Evolutionary conservation across 345 rosid genomes (phyloP).

Genomic region (Moricandia moricandioides): DNA sequence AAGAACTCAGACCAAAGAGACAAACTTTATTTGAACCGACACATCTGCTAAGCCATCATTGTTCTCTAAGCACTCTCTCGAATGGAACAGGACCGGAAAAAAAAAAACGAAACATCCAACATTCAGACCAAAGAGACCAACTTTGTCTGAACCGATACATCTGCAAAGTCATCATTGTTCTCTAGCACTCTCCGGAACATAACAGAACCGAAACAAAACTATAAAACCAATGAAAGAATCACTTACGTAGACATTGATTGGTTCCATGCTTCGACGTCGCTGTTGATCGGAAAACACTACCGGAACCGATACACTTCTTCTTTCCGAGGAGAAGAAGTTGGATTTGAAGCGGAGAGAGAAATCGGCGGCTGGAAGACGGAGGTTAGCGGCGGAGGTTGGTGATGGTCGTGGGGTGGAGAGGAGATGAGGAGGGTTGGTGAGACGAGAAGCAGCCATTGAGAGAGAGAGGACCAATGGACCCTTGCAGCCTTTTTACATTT

Average conservation of each 20-base stretch:
- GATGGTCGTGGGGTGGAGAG: constrained; percentile 20
- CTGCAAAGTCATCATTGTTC: background rate
- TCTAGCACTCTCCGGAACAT: background rate
- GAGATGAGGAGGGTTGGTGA: constrained; percentile 30
- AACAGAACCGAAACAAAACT: background rate
- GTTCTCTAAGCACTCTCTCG: background rate
- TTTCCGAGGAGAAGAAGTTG: background rate
- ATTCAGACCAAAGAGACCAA: background rate
- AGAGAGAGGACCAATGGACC: background rate
- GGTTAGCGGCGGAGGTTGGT: constrained; percentile 30
- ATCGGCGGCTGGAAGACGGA: constrained; percentile 16
- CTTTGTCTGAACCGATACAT: background rate
- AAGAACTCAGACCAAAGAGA: background rate
- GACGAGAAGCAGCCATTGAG: constrained; percentile 29
- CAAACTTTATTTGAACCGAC: background rate
- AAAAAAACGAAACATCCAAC: background rate
- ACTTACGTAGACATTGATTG: constrained; percentile 33
- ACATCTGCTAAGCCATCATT: background rate
- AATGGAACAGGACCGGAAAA: background rate
- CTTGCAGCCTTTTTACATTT: background rate
- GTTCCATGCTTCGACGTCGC: constrained; percentile 13
- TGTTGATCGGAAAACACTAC: constrained; percentile 20
- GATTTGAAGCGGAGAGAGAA: constrained; percentile 6
- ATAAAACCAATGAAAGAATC: background rate
- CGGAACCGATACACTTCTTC: constrained; percentile 1